Evolutionary conservation across 108 stramenopile species (phyloP).

Genomic region (Cyclostephanos tholiformis): DNA sequence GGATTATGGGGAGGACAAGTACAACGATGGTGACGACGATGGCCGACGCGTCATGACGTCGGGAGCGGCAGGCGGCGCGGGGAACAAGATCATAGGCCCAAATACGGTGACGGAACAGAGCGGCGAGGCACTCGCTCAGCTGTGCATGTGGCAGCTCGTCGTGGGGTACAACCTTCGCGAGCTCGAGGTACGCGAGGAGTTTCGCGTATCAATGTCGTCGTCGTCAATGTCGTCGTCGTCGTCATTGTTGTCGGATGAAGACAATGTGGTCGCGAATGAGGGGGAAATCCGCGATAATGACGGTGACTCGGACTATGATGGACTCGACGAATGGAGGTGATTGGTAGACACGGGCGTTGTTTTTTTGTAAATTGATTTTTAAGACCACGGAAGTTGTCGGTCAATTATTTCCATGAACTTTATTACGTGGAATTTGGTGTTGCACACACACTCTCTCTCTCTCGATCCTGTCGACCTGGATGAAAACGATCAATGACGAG

Average conservation of each 20-base stretch:
- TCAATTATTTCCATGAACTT: too few relatives aligned
- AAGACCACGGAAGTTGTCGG: too few relatives aligned
- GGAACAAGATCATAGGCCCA: constrained; percentile 67
- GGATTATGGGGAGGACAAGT: constrained; percentile 71
- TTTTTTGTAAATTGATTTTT: too few relatives aligned
- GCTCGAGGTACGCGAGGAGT: constrained; percentile 88
- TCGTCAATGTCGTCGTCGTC: constrained; percentile 34
- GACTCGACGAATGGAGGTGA: constrained; percentile 23
- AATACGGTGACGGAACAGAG: constrained; percentile 91
- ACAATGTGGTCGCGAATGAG: not conserved
- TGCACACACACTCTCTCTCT: too few relatives aligned
- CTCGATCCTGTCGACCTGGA: too few relatives aligned
- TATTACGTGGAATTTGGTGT: too few relatives aligned
- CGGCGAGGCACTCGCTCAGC: constrained; percentile 90
- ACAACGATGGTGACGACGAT: constrained; percentile 51
- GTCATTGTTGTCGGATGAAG: not conserved
- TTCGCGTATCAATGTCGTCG: constrained; percentile 61
- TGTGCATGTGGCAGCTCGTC: constrained; percentile 99
- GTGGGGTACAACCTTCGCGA: constrained; percentile 94
- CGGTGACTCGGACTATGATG: constrained; percentile 14
- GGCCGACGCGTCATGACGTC: too few relatives aligned
- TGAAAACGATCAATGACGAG: too few relatives aligned
- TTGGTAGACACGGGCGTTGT: too few relatives aligned
- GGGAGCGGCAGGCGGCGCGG: too few relatives aligned
- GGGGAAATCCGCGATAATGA: not conserved